Base-by-base conservation (phyloP, 1,139 yeast species). In the Candida tunisiensis region DNA sequence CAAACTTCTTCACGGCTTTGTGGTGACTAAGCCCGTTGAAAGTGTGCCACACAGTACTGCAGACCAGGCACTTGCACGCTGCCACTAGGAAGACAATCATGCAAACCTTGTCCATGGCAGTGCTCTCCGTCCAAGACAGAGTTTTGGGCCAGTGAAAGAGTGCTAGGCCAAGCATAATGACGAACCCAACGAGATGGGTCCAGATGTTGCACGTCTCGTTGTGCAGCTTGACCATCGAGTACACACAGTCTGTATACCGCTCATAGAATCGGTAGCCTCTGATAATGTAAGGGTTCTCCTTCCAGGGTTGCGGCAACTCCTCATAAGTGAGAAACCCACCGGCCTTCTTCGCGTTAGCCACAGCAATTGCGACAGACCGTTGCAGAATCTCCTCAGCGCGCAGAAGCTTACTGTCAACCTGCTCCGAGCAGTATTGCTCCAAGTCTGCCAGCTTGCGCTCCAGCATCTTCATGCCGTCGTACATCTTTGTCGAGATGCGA, bases 171-270 rank as follows among this genome's bases (percentile, higher is more conserved):
- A 65, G 32, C 50, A 85, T 55, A 19, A 69, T 44, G 3, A 67
- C 28, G 7, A 77, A 64, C 9, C 95, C 98, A 2, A 69, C 28
- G 19, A 82, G 45, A 54, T 88, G 98, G 1, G 94, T 66, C 98
- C 98, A 88, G 32, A 88, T 83, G 53, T 88, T 88, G 51, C 80
- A 67, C 1, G 93, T 66, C 49, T 88, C 98, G 47, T 88, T 88
- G 53, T 88, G 96, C 54, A 77, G 46, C 36, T 66, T 45, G 50
- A 61, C 68, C 8, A 78, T 53, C 30, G 78, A 65, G 32, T 51
- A 47, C 21, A 71, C 42, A 44, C 91, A 78, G 32, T 65, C 62
- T 4, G 45, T 30, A 45, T 78, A 88, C 26, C 66, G 64, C 34
- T 69, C 59, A 31, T 78, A 73, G 53, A 88, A 88, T 36, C 96